phyloP scores from a whole-genome alignment of 495 filamentous ascomycete species.

The Hypoxylon lienhwacheense region DNA sequence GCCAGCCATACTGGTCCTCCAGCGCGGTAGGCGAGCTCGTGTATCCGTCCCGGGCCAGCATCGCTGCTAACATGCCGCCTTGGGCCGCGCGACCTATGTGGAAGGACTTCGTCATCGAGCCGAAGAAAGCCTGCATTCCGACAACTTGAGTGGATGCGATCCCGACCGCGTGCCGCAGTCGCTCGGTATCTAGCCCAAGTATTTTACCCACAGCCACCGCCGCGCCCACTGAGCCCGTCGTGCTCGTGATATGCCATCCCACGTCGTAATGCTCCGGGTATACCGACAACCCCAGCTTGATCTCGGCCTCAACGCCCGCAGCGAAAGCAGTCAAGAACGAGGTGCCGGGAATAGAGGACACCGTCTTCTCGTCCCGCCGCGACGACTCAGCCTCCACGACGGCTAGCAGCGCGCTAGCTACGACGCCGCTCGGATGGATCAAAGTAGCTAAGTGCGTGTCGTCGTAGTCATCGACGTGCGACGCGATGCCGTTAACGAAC shows the following conservation, averaged over 20 bases:
- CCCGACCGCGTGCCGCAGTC: constrained; percentile 55
- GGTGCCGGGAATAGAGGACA: constrained; percentile 49
- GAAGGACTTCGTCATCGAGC: constrained; percentile 58
- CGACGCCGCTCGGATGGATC: constrained; percentile 57
- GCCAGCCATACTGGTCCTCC: constrained; percentile 59
- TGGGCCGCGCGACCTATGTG: constrained; percentile 57
- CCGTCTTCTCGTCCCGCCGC: constrained; percentile 23
- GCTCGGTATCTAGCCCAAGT: constrained; percentile 39
- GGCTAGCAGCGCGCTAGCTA: constrained; percentile 53
- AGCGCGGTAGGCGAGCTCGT: constrained; percentile 51
- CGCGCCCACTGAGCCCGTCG: constrained; percentile 54
- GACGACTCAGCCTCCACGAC: constrained; percentile 39
- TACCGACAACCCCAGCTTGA: constrained; percentile 53
- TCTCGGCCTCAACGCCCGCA: constrained; percentile 55
- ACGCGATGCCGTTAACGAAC: constrained; percentile 57
- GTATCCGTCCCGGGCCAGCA: constrained; percentile 51
- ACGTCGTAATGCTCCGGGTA: constrained; percentile 59
- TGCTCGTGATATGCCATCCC: constrained; percentile 60
- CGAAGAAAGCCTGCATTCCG: constrained; percentile 57
- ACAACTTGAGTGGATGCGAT: constrained; percentile 56
- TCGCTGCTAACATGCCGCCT: constrained; percentile 53
- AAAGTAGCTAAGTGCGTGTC: constrained; percentile 60
- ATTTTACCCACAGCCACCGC: constrained; percentile 54
- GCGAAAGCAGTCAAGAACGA: constrained; percentile 56
- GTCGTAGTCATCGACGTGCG: constrained; percentile 60